Conservation (phyloP, 345 rosid genomes). For the Rhizophora apiculata region DNA sequence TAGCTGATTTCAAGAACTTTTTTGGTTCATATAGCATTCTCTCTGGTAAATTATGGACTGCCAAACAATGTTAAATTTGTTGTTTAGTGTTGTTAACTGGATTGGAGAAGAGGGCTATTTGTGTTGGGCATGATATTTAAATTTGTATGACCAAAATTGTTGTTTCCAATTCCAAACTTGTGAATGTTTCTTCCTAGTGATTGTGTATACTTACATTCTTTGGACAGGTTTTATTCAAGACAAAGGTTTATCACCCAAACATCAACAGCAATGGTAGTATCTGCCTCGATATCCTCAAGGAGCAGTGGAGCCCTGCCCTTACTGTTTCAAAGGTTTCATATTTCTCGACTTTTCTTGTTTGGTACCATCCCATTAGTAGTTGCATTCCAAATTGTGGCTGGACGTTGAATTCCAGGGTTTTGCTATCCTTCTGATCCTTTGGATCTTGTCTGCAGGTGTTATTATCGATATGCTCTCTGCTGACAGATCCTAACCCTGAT, state of each 20-base stretch:
- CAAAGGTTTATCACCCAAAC: constrained; percentile 24
- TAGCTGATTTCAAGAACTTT: no score
- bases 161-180: neutral
- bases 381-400: no score
- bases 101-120: no score
- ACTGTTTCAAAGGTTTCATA: constrained; percentile 17
- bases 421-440: neutral
- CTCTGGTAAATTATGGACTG: no score
- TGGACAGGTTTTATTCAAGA: constrained; percentile 13
- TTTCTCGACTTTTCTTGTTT: neutral
- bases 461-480: constrained; percentile 35
- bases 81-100: no score
- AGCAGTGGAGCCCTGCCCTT: constrained; percentile 25
- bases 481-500: constrained; percentile 37
- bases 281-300: constrained; percentile 24
- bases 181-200: no score
- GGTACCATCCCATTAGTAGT: no score
- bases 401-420: neutral
- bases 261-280: constrained; percentile 21
- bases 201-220: neutral
- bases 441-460: constrained; percentile 19
- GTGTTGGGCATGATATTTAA: no score
- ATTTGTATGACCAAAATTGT: neutral
- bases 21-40: no score
- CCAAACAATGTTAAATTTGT: no score